Percentiles rank a stretch among this genome's conserved stretches.
phyloP scores from a whole-genome alignment of 1,284 basidiomycete species.

The Boletus semigastroideus region DNA sequence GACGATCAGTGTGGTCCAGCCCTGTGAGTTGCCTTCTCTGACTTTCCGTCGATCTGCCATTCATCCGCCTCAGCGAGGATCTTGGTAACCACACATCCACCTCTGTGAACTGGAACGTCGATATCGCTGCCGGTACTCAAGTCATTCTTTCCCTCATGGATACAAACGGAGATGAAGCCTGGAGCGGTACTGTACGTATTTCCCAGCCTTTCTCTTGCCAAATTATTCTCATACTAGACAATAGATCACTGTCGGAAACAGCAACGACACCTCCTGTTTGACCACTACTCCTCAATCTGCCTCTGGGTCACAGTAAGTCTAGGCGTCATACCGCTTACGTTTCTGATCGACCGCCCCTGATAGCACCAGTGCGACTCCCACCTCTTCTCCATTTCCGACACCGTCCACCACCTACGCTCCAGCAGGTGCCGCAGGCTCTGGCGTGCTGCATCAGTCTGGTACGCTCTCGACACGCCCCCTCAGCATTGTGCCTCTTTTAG shows the following conservation, averaged over 20 bases:
- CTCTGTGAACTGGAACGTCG: constrained; percentile 47
- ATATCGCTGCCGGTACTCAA: constrained; percentile 46
- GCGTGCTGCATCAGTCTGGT: constrained; percentile 35
- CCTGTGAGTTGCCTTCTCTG: constrained; percentile 46
- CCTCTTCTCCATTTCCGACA: constrained; percentile 5
- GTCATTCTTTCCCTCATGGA: constrained; percentile 61
- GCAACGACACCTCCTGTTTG: constrained; percentile 53
- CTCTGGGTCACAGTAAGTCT: constrained; percentile 19
- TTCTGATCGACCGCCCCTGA: neutral
- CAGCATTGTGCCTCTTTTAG: constrained; percentile 17
- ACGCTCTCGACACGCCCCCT: constrained; percentile 20
- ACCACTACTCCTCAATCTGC: constrained; percentile 10
- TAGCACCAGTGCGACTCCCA: neutral
- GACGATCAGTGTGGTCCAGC: constrained; percentile 55
- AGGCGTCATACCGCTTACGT: constrained; percentile 6
- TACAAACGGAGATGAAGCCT: constrained; percentile 54
- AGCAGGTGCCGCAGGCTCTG: constrained; percentile 57
- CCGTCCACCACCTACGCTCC: constrained; percentile 26
- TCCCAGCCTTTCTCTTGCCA: neutral
- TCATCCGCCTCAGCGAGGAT: constrained; percentile 43
- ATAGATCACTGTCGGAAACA: constrained; percentile 55
- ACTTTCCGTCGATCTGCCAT: neutral
- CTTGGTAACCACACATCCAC: constrained; percentile 54
- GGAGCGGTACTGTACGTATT: constrained; percentile 55
- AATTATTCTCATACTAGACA: neutral